These are phyloP conservation scores for Trifolium fragiferum DNA, from an alignment of 306 rosid genomes.

Conservation along the genomic window DNA sequence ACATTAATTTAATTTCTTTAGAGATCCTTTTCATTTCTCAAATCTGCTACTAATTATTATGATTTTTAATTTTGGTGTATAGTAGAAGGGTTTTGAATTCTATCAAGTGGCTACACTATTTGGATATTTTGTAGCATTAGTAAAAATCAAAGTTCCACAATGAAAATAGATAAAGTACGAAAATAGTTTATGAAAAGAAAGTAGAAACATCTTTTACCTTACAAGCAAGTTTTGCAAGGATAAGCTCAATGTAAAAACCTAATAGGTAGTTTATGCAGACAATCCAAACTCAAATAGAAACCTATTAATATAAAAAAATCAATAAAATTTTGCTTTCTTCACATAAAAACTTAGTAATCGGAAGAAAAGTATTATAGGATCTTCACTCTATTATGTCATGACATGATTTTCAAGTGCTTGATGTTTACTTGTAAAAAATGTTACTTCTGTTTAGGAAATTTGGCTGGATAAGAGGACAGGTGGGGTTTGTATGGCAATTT, in stretches of 20 bases:
- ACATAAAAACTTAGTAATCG: background rate
- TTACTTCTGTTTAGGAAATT: slow-evolving; percentile 61
- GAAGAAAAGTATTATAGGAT: background rate
- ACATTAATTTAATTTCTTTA: background rate
- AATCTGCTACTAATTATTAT: background rate
- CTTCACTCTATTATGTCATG: background rate
- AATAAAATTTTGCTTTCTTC: background rate
- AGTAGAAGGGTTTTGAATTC: background rate
- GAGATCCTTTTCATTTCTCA: background rate
- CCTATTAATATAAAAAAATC: background rate
- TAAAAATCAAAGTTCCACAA: background rate
- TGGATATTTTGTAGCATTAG: background rate
- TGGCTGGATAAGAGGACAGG: slow-evolving; percentile 79
- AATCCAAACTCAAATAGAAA: background rate
- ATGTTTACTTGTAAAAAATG: slow-evolving; percentile 24
- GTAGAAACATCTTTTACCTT: background rate
- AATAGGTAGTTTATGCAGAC: background rate
- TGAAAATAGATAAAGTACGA: too few species aligned
- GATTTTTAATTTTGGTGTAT: background rate
- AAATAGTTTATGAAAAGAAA: background rate
- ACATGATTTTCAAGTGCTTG: slow-evolving; percentile 14
- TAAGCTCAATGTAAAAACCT: background rate
- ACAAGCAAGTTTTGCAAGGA: background rate
- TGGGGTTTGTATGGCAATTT: slow-evolving; percentile 66
- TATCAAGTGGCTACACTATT: background rate